phyloP scores from a whole-genome alignment of 2,329 filamentous ascomycete species.

The Penicillium brevicompactum region DNA sequence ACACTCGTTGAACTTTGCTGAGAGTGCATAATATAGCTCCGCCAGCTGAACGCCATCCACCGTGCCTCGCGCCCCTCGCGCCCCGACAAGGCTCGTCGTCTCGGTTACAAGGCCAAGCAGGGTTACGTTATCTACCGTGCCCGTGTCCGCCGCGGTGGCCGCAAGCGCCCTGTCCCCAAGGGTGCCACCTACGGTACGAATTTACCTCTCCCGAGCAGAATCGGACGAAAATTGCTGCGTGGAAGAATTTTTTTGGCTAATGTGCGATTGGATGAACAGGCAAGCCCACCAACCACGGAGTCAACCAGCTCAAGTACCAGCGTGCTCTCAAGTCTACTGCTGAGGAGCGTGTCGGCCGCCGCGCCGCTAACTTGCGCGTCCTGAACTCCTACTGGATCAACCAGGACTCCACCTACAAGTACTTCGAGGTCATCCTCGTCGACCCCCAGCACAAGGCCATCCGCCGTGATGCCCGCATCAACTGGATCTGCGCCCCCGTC shows the following conservation, averaged over 20 bases:
- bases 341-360: conserved; percentile 99
- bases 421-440: conserved; percentile 99
- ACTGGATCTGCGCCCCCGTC: conserved; percentile 99
- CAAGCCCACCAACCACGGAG: conserved; percentile 99
- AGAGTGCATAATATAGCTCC: conserved; percentile 99
- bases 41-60: conserved; percentile 99
- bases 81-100: conserved; percentile 99
- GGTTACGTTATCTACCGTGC: conserved; percentile 99
- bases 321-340: conserved; percentile 96
- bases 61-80: conserved; percentile 96
- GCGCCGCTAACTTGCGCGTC: conserved; percentile 98
- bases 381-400: conserved; percentile 99
- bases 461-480: conserved; percentile 98
- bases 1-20: conserved; percentile 99
- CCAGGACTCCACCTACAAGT: conserved; percentile 99
- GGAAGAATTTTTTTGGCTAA: conserved; percentile 29
- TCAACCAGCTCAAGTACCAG: conserved; percentile 99
- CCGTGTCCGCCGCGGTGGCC: conserved; percentile 96
- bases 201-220: background rate
- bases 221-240: background rate
- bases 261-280: conserved; percentile 56
- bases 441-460: conserved; percentile 99
- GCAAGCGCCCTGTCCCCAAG: conserved; percentile 95
- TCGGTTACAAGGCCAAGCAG: conserved; percentile 99
- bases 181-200: conserved; percentile 95